Evolutionary conservation across 140 eudicot genomes (phyloP).

Genomic region (Oenanthe javanica): DNA sequence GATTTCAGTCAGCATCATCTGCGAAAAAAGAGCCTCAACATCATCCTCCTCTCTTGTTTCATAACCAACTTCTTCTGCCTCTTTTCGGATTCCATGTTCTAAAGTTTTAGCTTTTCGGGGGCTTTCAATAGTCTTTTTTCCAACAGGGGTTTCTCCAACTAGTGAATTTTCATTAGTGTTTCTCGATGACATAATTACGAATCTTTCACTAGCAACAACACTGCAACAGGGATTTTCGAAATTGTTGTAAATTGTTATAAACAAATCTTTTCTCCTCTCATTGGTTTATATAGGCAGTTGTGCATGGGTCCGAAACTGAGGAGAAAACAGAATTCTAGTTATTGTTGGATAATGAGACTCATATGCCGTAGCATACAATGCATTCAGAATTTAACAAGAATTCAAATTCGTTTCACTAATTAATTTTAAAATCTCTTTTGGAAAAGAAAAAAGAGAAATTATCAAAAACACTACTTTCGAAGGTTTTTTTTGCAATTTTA

Average conservation of each 20-base stretch:
- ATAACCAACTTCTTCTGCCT: no score
- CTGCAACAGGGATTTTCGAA: not conserved
- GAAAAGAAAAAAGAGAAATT: no score
- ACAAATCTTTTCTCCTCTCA: not conserved
- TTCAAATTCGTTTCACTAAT: no score
- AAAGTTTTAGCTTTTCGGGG: no score
- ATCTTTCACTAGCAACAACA: not conserved
- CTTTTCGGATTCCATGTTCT: not conserved
- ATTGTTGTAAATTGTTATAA: not conserved
- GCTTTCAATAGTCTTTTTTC: no score
- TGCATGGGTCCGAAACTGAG: not conserved
- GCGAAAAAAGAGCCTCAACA: not conserved
- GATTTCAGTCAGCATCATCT: not conserved
- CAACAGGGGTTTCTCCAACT: not conserved
- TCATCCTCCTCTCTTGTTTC: not conserved
- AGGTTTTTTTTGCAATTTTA: no score
- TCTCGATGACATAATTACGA: not conserved
- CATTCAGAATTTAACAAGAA: no score
- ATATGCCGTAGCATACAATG: no score
- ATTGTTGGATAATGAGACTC: not conserved
- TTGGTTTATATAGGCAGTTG: not conserved
- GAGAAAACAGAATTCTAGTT: not conserved
- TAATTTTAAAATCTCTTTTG: no score
- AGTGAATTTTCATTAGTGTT: not conserved
- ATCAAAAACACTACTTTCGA: no score